These are phyloP conservation scores for Halenospora varia DNA, from an alignment of 495 filamentous ascomycete species.

Conservation along the genomic window DNA sequence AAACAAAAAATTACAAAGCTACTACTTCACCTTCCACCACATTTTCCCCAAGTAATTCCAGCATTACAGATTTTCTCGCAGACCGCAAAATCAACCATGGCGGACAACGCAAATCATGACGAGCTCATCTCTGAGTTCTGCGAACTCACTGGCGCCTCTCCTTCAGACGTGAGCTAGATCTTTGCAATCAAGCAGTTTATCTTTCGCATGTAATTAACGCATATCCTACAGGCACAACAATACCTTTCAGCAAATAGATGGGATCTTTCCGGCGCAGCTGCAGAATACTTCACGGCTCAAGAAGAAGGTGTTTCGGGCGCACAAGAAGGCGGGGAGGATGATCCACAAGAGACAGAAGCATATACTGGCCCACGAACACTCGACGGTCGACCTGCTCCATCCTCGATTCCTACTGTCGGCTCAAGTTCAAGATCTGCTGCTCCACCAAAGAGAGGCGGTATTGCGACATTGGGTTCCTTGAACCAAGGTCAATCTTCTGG, in stretches of 20 bases:
- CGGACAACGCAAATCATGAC: constrained; percentile 58
- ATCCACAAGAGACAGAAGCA: constrained; percentile 27
- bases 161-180: constrained; percentile 54
- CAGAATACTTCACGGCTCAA: constrained; percentile 65
- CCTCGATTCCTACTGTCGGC: constrained; percentile 21
- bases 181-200: no score
- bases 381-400: constrained; percentile 49
- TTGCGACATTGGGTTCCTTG: constrained; percentile 56
- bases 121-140: constrained; percentile 70
- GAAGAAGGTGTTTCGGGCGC: constrained; percentile 51
- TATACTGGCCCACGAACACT: constrained; percentile 54
- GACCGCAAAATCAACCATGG: constrained; percentile 35
- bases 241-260: constrained; percentile 66
- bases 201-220: no score
- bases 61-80: not conserved
- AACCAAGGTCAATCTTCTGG: constrained; percentile 33
- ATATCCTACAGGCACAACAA: constrained; percentile 54
- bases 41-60: not conserved
- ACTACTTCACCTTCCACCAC: constrained; percentile 1
- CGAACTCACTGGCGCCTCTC: constrained; percentile 60
- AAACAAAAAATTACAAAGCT: no score
- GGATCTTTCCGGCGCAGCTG: constrained; percentile 63
- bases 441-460: constrained; percentile 39
- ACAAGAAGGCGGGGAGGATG: constrained; percentile 29
- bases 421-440: constrained; percentile 32